A percentile compares a stretch with the other conserved stretches of the same genome.
Conservation (phyloP, 2,329 filamentous ascomycete species). For the Calonectria honghensis region DNA sequence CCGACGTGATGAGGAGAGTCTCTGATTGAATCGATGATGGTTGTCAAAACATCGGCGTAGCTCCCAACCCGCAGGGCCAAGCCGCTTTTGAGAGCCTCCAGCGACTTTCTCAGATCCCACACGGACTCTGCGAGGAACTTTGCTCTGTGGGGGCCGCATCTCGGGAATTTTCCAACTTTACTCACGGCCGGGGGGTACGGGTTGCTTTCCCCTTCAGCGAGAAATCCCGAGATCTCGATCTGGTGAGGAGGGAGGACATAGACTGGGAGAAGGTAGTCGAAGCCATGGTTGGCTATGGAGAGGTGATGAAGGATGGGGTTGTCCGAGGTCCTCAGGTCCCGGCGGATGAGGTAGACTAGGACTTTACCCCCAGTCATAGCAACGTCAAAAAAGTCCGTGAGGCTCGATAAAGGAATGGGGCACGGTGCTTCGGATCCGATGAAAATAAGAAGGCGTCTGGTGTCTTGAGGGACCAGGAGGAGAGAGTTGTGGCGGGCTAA, state of each 20-base stretch:
- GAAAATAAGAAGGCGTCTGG: conserved; percentile 15
- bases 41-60: conserved; percentile 74
- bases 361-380: conserved; percentile 67
- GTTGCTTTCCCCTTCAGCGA: conserved; percentile 71
- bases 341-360: conserved; percentile 82
- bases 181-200: conserved; percentile 83
- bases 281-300: conserved; percentile 70
- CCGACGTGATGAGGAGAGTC: conserved; percentile 68
- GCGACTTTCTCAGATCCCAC: conserved; percentile 80
- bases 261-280: conserved; percentile 82
- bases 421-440: conserved; percentile 15
- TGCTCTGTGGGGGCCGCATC: conserved; percentile 82
- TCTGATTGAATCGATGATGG: conserved; percentile 72
- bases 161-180: conserved; percentile 80
- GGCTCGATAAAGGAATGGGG: conserved; percentile 5
- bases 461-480: conserved; percentile 6
- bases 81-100: conserved; percentile 76
- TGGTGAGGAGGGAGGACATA: conserved; percentile 83
- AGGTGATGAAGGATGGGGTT: conserved; percentile 82
- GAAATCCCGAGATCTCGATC: conserved; percentile 84
- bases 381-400: conserved; percentile 4
- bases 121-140: conserved; percentile 84
- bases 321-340: conserved; percentile 83
- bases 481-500: conserved; percentile 26
- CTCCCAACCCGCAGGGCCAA: conserved; percentile 79